These are phyloP conservation scores for Medicago ruthenica DNA, from an alignment of 306 rosid genomes.

Conservation along the genomic window DNA sequence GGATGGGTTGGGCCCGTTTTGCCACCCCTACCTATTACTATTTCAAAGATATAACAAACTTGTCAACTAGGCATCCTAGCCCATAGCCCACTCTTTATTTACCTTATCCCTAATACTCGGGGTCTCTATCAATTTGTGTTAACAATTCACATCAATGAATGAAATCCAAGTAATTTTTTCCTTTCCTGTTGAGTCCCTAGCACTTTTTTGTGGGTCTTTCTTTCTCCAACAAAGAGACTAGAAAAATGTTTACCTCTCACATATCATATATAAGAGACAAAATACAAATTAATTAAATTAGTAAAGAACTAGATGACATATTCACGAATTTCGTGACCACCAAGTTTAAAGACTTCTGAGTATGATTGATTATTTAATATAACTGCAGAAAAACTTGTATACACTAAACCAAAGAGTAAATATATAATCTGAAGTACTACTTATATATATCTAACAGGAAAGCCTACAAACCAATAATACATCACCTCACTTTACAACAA, in stretches of 20 bases:
- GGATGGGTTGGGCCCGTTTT: too few species aligned
- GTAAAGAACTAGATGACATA: neutral
- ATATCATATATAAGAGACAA: neutral
- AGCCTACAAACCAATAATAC: constrained; percentile 23
- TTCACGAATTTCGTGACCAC: neutral
- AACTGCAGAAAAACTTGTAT: neutral
- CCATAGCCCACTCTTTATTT: too few species aligned
- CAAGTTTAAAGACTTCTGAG: neutral
- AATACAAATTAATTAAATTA: neutral
- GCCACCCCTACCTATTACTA: too few species aligned
- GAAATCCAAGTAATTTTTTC: neutral
- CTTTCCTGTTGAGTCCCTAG: neutral
- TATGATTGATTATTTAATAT: neutral
- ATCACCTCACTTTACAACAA: constrained; percentile 47
- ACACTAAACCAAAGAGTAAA: constrained; percentile 14
- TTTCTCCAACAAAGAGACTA: neutral
- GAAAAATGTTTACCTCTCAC: neutral
- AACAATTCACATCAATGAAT: neutral
- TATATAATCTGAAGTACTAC: constrained; percentile 10
- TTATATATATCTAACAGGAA: constrained; percentile 23
- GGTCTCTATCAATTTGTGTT: neutral
- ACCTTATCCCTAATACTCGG: too few species aligned
- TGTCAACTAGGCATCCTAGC: too few species aligned
- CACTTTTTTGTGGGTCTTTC: neutral
- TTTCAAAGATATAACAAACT: too few species aligned